Base-by-base conservation (phyloP, 306 rosid genomes). In the Cicer judaicum region DNA sequence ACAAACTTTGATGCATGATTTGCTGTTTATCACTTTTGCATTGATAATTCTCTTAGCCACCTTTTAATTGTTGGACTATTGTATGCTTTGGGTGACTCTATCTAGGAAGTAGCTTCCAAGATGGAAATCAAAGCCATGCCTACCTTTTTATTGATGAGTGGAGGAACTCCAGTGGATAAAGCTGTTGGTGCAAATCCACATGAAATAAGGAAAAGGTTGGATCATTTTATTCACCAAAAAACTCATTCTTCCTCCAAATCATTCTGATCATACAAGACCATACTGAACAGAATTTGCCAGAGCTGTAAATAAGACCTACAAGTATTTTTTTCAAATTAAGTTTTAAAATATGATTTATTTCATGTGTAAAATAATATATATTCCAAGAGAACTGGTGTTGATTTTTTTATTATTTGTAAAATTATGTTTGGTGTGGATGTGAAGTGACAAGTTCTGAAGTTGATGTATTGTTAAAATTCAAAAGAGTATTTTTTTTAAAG, bases 51-150 rank as follows among this genome's bases (percentile, higher is more conserved):
- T n/a, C 53, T 53, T 69, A 62, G 68, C 74, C 61, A 60, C 13
- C 16, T 64, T 69, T 72, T 64, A n/a, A 43, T 61, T 57, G 14
- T 61, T 57, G 14, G 68, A 8, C 67, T 64, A 39, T 2, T 79
- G 6, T 72, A 44, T 73, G 55, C 13, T 43, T 72, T 74, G 15
- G 48, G 64, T 73, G 79, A 66, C 52, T 43, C 18, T 39, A 64
- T 36, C 63, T 68, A 87, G 86, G 86, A 81, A 50, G 81, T 84
- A 44, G 86, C 86, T 3, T 75, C 76, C 19, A 84, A 67, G 78
- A 18, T 86, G 84, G 84, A 84, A 44, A 87, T 84, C 16, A 81
- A 75, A 80, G 88, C 88, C 63, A 84, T 81, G 77, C 88, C 83
- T 2, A 84, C 85, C 8, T 81, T 84, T 74, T 13, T 78, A 43